phyloP scores from a whole-genome alignment of 495 filamentous ascomycete genomes.

The Clohesyomyces aquaticus region DNA sequence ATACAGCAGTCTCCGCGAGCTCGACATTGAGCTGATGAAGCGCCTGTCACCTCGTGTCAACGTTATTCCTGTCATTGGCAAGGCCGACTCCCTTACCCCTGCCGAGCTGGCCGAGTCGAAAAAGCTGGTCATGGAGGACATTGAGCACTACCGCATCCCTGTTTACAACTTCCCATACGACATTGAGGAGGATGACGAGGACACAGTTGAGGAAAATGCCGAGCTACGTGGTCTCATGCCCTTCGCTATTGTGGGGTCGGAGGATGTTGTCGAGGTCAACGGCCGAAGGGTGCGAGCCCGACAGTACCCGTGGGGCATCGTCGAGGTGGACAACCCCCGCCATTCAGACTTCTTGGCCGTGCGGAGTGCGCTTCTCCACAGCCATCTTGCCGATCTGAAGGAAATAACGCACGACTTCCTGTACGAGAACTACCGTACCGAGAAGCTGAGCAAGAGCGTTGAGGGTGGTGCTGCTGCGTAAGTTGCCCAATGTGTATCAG shows the following conservation, averaged over 20 bases:
- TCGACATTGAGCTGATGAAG: constrained; percentile 99
- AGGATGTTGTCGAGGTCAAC: constrained; percentile 91
- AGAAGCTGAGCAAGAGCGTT: constrained; percentile 99
- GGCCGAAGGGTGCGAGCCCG: constrained; percentile 88
- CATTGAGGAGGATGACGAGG: constrained; percentile 98
- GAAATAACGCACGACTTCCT: constrained; percentile 99
- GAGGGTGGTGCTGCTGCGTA: constrained; percentile 87
- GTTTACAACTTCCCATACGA: constrained; percentile 99
- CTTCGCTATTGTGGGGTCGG: constrained; percentile 96
- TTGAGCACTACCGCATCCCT: constrained; percentile 98
- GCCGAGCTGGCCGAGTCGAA: constrained; percentile 97
- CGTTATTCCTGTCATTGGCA: constrained; percentile 98
- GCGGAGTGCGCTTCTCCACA: constrained; percentile 92
- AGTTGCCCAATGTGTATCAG: constrained; percentile 48
- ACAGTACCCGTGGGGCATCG: constrained; percentile 98
- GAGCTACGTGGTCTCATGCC: constrained; percentile 97
- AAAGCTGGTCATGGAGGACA: constrained; percentile 99
- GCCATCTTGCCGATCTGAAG: constrained; percentile 96
- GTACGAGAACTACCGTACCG: constrained; percentile 99
- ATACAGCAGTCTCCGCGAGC: constrained; percentile 78
- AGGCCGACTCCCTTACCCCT: constrained; percentile 95
- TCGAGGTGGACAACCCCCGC: constrained; percentile 98
- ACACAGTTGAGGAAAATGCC: constrained; percentile 98
- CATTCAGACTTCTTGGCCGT: constrained; percentile 99
- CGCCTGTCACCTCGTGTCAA: constrained; percentile 97